Base-by-base conservation (phyloP, 345 rosid genomes). In the Arabis hirsuta region DNA sequence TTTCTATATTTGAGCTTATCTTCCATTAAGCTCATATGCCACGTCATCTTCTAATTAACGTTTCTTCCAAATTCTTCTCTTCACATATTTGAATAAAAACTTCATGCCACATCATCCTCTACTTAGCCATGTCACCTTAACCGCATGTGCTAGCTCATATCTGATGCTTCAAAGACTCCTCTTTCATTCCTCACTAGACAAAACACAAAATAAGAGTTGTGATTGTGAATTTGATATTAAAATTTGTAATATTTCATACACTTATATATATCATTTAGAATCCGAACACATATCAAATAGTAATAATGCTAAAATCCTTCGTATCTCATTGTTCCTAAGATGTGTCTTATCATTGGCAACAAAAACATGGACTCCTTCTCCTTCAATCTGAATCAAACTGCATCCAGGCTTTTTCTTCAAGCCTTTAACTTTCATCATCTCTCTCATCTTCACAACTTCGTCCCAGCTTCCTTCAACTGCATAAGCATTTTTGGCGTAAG, bases 381-480 rank as follows among this genome's bases (percentile, higher is more conserved):
- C 63, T 53, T 53, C 12, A 63, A 81, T 71, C 68, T 79, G 80
- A 71, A 87, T 78, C 88, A 87, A 87, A 77, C 92, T 85, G 62
- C 84, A 81, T 62, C 88, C 90, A 9, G 89, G 82, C 26, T 55
- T 73, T 79, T 86, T 88, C 73, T 71, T 77, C 36, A 86, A 59
- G 12, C 87, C 85, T 72, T 78, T 79, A 55, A 48, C 84, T 78
- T 83, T 82, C 90, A 86, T 84, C 54, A 75, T 47, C 57, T 77
- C 83, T 76, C 95, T 74, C 75, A 72, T 50, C 76, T 69, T 67
- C 55, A 47, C 68, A 29, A 80, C 90, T 65, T 76, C 78, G 53
- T 71, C 51, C 89, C 89, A 88, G 67, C 72, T 79, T 75, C 83
- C 84, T 47, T 80, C 77, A 32, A 66, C 69, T 2, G 94, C 89